Percentiles rank a stretch among this genome's conserved stretches.
phyloP scores from a whole-genome alignment of 2,329 filamentous ascomycete genomes.

The Tolypocladium guangdongense region DNA sequence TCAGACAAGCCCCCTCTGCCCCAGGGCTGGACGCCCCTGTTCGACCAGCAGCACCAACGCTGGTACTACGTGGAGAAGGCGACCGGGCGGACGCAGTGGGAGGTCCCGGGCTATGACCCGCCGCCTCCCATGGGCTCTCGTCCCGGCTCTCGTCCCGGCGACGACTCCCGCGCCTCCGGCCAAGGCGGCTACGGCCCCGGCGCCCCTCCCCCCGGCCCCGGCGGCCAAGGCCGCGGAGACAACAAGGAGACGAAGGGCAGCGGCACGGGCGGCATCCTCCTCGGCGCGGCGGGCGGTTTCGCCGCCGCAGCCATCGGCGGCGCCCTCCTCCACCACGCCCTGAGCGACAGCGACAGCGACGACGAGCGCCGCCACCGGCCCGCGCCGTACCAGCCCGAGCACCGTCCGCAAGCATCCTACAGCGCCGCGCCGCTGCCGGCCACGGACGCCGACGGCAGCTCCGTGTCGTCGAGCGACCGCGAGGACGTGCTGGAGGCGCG shows the following conservation, averaged over 20 bases:
- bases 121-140: conserved; percentile 11
- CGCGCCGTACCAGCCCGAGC: not conserved
- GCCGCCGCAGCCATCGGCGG: conserved; percentile 47
- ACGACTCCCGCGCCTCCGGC: conserved; percentile 14
- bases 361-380: conserved; percentile 5
- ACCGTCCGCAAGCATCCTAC: not conserved
- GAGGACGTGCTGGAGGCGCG: conserved; percentile 30
- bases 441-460: conserved; percentile 29
- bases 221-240: conserved; percentile 2
- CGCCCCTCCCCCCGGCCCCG: not conserved
- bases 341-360: conserved; percentile 16
- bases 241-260: conserved; percentile 25
- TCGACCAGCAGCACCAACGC: conserved; percentile 47
- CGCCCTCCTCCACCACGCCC: conserved; percentile 44
- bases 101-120: conserved; percentile 33
- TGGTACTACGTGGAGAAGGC: conserved; percentile 56
- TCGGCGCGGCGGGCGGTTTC: conserved; percentile 48
- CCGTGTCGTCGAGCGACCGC: conserved; percentile 30
- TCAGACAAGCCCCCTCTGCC: conserved; percentile 39
- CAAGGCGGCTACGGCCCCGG: not conserved
- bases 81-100: conserved; percentile 54
- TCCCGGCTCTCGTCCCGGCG: conserved; percentile 10
- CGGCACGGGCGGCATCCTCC: conserved; percentile 42
- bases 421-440: conserved; percentile 22
- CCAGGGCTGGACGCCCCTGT: conserved; percentile 52